Percentiles rank a stretch among this genome's conserved stretches.
phyloP scores from a whole-genome alignment of 148 eudicot species.

The Gaultheria prostrata region DNA sequence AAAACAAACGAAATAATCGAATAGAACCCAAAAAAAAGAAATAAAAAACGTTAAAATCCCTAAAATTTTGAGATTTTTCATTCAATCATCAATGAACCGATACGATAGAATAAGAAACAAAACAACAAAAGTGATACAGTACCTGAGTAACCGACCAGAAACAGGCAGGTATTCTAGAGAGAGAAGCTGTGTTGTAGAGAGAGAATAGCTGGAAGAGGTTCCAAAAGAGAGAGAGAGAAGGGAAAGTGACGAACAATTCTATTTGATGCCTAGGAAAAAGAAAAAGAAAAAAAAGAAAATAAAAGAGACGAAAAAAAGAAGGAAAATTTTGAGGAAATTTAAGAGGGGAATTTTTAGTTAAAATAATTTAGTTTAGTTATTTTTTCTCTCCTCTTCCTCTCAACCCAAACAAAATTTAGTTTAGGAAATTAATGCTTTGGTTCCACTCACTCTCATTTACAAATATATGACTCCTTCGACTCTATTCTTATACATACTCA shows the following conservation, averaged over 20 bases:
- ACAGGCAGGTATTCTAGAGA: neutral
- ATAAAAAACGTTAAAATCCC: neutral
- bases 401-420: too few species aligned
- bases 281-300: neutral
- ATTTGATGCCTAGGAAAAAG: too few species aligned
- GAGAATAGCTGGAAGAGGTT: neutral
- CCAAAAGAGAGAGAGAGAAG: neutral
- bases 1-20: neutral
- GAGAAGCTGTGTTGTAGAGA: neutral
- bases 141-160: constrained; percentile 14
- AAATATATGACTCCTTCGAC: too few species aligned
- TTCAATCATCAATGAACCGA: neutral
- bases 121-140: neutral
- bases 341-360: too few species aligned
- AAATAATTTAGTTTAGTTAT: too few species aligned
- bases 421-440: too few species aligned
- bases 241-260: neutral
- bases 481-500: too few species aligned
- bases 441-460: too few species aligned
- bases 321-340: neutral
- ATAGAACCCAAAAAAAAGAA: constrained; percentile 4
- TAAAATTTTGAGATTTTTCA: neutral
- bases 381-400: too few species aligned
- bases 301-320: neutral
- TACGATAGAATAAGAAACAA: neutral